A percentile compares a stretch with the other conserved stretches of the same genome.
phyloP scores from a whole-genome alignment of 2,329 filamentous ascomycete species.

The Alternaria novae-zelandiae region DNA sequence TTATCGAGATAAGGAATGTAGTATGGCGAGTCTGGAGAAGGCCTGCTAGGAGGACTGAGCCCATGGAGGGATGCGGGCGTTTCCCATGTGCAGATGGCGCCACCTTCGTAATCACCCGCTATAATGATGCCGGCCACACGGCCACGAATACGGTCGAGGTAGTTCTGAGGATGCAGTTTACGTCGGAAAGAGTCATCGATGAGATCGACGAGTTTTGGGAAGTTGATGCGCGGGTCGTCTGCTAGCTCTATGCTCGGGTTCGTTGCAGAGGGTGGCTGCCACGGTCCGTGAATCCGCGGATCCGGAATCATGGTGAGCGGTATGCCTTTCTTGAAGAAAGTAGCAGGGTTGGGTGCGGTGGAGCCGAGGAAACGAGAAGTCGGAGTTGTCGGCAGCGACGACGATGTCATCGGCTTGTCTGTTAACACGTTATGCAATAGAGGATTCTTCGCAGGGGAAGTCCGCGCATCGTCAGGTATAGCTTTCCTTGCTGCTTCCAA shows the following conservation, averaged over 20 bases:
- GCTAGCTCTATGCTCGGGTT: constrained; percentile 71
- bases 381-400: constrained; percentile 74
- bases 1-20: constrained; percentile 93
- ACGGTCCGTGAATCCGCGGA: constrained; percentile 64
- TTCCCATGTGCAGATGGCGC: constrained; percentile 95
- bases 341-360: constrained; percentile 64
- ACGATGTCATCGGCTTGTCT: constrained; percentile 90
- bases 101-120: constrained; percentile 94
- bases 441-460: constrained; percentile 74
- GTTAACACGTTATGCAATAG: constrained; percentile 95
- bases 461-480: constrained; percentile 55
- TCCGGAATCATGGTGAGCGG: constrained; percentile 84
- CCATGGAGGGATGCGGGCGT: constrained; percentile 64
- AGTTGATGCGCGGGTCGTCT: constrained; percentile 77
- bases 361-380: constrained; percentile 36
- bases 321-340: constrained; percentile 90
- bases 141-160: constrained; percentile 78
- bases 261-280: constrained; percentile 70
- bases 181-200: constrained; percentile 94
- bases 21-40: constrained; percentile 56
- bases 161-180: constrained; percentile 82
- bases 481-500: constrained; percentile 72
- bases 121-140: constrained; percentile 91
- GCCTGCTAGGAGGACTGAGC: background rate
- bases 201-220: constrained; percentile 80